Conservation (phyloP, 352 stramenopile species). For the Phytophthora pseudosyringae region DNA sequence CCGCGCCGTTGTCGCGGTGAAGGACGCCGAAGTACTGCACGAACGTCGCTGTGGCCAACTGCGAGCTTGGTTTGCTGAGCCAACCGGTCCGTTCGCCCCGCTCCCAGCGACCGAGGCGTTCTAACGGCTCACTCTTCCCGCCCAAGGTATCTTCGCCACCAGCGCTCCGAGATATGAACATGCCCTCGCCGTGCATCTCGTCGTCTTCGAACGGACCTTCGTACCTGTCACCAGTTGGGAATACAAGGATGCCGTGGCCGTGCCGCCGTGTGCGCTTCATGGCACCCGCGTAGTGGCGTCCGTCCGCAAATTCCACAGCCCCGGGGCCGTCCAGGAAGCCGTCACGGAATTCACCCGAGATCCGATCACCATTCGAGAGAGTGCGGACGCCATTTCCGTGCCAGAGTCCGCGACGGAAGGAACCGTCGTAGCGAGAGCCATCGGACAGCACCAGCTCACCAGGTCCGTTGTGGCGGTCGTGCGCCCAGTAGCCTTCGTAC, state of each 20-base stretch:
- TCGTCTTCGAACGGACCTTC: conserved; percentile 90
- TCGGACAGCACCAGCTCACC: conserved; percentile 77
- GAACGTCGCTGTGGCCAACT: conserved; percentile 77
- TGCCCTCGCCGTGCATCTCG: conserved; percentile 86
- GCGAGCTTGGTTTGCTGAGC: conserved; percentile 74
- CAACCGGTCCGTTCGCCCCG: conserved; percentile 67
- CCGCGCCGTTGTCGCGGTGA: conserved; percentile 36
- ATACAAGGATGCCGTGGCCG: conserved; percentile 82
- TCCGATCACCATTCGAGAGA: conserved; percentile 62
- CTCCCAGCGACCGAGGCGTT: conserved; percentile 68
- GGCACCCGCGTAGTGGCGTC: conserved; percentile 69
- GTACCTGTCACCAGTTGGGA: conserved; percentile 90
- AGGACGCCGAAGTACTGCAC: conserved; percentile 70
- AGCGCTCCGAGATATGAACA: conserved; percentile 47
- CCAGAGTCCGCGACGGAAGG: conserved; percentile 74
- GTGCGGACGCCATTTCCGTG: conserved; percentile 72
- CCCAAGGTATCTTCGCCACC: conserved; percentile 19
- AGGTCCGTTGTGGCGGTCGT: conserved; percentile 70
- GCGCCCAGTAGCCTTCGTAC: conserved; percentile 81
- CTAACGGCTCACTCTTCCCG: conserved; percentile 55
- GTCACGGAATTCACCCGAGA: conserved; percentile 61
- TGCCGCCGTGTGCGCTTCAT: conserved; percentile 71
- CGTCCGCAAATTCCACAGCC: conserved; percentile 72
- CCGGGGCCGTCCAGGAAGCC: conserved; percentile 66
- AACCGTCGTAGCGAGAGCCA: conserved; percentile 66